These are phyloP conservation scores for Flaveria trinervia DNA, from an alignment of 129 eudicot genomes.

Conservation along the genomic window DNA sequence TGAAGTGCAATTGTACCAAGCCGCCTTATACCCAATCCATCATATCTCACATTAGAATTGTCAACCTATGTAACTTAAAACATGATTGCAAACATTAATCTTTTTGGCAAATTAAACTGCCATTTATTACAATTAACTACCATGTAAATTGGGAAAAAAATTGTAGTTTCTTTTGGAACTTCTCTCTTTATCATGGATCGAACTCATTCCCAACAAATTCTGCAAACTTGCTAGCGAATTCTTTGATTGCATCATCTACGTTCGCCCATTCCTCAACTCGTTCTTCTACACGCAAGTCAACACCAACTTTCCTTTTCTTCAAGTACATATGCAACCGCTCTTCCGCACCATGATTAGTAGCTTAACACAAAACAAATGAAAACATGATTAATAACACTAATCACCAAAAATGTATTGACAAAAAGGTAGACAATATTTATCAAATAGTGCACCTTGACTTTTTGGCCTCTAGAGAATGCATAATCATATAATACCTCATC, in stretches of 20 bases:
- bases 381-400: not conserved
- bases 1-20: constrained; percentile 66
- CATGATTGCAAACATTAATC: not conserved
- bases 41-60: constrained; percentile 75
- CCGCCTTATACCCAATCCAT: constrained; percentile 74
- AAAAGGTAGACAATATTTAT: too few species aligned
- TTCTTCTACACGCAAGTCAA: constrained; percentile 57
- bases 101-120: too few species aligned
- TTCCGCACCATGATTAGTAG: constrained; percentile 66
- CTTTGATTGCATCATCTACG: constrained; percentile 51
- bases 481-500: constrained; percentile 85
- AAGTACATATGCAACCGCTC: constrained; percentile 56
- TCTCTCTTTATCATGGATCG: constrained; percentile 81
- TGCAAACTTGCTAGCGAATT: constrained; percentile 58
- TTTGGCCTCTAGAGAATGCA: constrained; percentile 55
- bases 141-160: constrained; percentile 60
- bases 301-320: constrained; percentile 67
- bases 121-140: too few species aligned
- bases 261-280: constrained; percentile 60
- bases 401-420: too few species aligned
- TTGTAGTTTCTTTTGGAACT: constrained; percentile 54
- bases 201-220: constrained; percentile 74
- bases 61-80: constrained; percentile 52
- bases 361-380: constrained; percentile 44
- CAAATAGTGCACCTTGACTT: constrained; percentile 50